Base-by-base conservation (phyloP, 2,329 filamentous ascomycete genomes). In the Chaetomium globosum region DNA sequence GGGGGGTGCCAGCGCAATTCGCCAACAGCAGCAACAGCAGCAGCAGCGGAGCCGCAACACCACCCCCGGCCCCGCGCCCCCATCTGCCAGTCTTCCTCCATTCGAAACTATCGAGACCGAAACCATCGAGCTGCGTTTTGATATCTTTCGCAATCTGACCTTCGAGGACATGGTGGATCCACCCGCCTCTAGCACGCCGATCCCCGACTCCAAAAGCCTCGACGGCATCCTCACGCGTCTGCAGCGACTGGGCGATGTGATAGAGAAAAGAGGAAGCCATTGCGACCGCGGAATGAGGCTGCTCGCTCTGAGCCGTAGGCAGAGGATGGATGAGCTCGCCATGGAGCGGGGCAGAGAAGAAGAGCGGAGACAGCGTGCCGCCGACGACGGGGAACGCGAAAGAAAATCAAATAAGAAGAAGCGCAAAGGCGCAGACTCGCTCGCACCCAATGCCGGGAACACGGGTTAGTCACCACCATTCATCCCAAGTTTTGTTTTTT, bases 11-110 rank as follows among this genome's bases (percentile, higher is more conserved):
- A 82, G 82, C 70, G 83, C 84, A 71, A 83, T 87, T 67, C 78
- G 81, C 59, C 87, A 88, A 70, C 89, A 89, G 71, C 87, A 87
- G 71, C 89, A 69, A 16, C 65, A 68, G 36, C 61, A 89, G 71
- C 87, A 88, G 71, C 89, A 88, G 71, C 83, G 86, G 67, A 93
- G 89, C 75, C 88, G 91, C 74, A 93, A 93, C 77, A 91, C 89
- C 43, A 94, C 91, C 19, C 91, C 91, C 43, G 84, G 85, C 73
- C 83, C 85, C 39, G 78, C 75, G 68, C 77, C 76, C 73, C 79
- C 76, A 71, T 82, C 75, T 74, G 83, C 80, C 73, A 82, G 71
- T 76, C 81, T 87, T 48, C 85, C 85, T 2, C 80, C 83, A 5
- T 80, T 84, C 71, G 81, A 86, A 63, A 78, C 80, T 62, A 80